Evolutionary conservation across 1,284 basidiomycete genomes (phyloP).

Genomic region (Heterobasidion parviporum): DNA sequence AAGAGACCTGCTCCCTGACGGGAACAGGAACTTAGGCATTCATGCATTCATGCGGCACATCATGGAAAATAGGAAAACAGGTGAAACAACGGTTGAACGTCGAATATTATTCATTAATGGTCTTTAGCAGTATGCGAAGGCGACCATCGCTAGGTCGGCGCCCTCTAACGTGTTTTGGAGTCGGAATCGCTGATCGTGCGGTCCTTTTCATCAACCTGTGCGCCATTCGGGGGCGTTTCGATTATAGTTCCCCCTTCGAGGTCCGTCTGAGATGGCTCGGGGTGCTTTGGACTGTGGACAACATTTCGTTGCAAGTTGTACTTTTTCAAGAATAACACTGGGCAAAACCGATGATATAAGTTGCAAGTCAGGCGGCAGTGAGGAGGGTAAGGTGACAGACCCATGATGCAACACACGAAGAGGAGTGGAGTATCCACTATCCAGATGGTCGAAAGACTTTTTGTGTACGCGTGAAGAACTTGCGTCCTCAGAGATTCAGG

Average conservation of each 20-base stretch:
- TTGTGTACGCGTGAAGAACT: conserved; percentile 63
- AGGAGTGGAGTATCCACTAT: conserved; percentile 54
- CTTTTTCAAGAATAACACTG: neutral
- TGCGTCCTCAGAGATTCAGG: conserved; percentile 30
- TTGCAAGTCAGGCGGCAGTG: neutral
- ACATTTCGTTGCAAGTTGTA: neutral
- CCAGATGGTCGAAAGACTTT: conserved; percentile 68
- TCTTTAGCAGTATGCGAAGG: too few relatives aligned
- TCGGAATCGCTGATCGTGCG: too few relatives aligned
- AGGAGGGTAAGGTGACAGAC: conserved; percentile 21
- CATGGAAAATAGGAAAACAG: too few relatives aligned
- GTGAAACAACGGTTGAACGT: too few relatives aligned
- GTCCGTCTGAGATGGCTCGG: neutral
- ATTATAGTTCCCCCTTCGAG: neutral
- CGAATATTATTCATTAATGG: too few relatives aligned
- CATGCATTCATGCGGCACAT: too few relatives aligned
- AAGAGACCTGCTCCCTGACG: too few relatives aligned
- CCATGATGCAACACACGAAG: conserved; percentile 52
- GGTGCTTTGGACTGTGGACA: neutral
- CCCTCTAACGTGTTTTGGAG: too few relatives aligned
- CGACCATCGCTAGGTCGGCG: too few relatives aligned
- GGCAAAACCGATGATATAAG: neutral
- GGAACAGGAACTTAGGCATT: too few relatives aligned
- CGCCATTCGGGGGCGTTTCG: neutral
- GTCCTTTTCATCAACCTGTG: neutral